Conservation (phyloP, 177 flowering plant genomes). For the Telopea speciosissima region DNA sequence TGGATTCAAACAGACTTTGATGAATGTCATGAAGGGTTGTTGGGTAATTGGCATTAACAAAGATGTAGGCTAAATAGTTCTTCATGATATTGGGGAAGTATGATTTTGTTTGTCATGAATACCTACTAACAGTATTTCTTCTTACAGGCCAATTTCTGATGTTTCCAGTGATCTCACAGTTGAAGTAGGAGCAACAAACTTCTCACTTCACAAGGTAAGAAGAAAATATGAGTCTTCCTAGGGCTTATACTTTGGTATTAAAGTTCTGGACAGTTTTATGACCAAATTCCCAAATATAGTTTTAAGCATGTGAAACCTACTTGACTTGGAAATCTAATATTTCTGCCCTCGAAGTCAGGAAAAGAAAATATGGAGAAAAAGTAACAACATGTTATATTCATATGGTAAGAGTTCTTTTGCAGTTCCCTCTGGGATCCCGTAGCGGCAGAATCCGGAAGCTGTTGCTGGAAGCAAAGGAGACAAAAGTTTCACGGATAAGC, state of each 20-base stretch:
- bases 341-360: not conserved
- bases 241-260: too few relatives aligned
- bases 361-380: not conserved
- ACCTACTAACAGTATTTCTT: not conserved
- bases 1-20: slow-evolving; percentile 3
- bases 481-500: slow-evolving; percentile 52
- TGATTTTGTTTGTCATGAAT: not conserved
- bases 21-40: slow-evolving; percentile 11
- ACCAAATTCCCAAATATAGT: not conserved
- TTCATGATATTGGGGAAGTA: not conserved
- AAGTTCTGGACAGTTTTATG: not conserved
- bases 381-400: not conserved
- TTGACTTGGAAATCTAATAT: not conserved
- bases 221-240: too few relatives aligned
- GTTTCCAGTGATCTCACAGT: slow-evolving; percentile 90
- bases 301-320: not conserved
- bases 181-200: slow-evolving; percentile 68
- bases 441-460: slow-evolving; percentile 78
- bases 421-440: slow-evolving; percentile 91
- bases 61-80: slow-evolving; percentile 16
- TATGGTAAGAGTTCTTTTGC: slow-evolving; percentile 17
- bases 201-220: slow-evolving; percentile 59
- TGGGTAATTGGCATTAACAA: slow-evolving; percentile 8
- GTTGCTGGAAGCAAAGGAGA: slow-evolving; percentile 65
- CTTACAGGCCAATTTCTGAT: slow-evolving; percentile 93